Percentiles rank a stretch among this genome's conserved stretches.
Conservation (phyloP, 208 protist species). For the Angomonas deanei region DNA sequence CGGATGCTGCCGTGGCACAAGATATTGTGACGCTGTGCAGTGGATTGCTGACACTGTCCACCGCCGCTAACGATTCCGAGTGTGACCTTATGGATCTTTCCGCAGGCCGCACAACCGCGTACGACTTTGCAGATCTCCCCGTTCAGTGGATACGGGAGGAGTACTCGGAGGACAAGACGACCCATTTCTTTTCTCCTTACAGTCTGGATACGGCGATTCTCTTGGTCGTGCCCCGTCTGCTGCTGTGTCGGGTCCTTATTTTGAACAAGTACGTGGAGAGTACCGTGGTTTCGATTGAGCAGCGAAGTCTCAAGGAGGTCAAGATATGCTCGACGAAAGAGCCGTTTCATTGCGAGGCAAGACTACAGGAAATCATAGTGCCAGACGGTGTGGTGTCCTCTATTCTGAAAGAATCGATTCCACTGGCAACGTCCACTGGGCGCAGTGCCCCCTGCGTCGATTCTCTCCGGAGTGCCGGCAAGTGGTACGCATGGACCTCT, state of each 20-base stretch:
- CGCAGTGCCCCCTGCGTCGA: slow-evolving; percentile 26
- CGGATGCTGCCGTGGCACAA: no score
- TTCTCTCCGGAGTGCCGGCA: slow-evolving; percentile 37
- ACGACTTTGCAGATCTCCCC: slow-evolving; percentile 27
- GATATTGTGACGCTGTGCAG: no score
- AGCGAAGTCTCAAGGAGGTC: slow-evolving; percentile 21
- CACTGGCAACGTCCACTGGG: slow-evolving; percentile 24
- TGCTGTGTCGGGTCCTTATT: slow-evolving; percentile 42
- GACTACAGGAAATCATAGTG: slow-evolving; percentile 22
- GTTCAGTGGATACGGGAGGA: slow-evolving; percentile 74
- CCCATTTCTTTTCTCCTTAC: slow-evolving; percentile 31
- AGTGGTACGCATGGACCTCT: slow-evolving; percentile 23
- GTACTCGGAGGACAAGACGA: slow-evolving; percentile 25
- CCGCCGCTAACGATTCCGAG: no score
- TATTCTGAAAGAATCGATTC: slow-evolving; percentile 38
- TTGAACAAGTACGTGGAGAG: slow-evolving; percentile 53
- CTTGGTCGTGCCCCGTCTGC: slow-evolving; percentile 46
- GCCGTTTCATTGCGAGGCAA: slow-evolving; percentile 41
- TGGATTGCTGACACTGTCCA: no score
- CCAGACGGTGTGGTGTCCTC: slow-evolving; percentile 33
- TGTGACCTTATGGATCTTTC: no score
- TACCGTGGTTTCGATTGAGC: slow-evolving; percentile 53
- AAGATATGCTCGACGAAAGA: slow-evolving; percentile 21
- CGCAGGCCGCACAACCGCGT: slow-evolving; percentile 39
- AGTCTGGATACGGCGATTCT: slow-evolving; percentile 61